A percentile compares a stretch with the other conserved stretches of the same genome.
Evolutionary conservation across 1,139 yeast genomes (phyloP).

Genomic region (Diutina ranongensis): DNA sequence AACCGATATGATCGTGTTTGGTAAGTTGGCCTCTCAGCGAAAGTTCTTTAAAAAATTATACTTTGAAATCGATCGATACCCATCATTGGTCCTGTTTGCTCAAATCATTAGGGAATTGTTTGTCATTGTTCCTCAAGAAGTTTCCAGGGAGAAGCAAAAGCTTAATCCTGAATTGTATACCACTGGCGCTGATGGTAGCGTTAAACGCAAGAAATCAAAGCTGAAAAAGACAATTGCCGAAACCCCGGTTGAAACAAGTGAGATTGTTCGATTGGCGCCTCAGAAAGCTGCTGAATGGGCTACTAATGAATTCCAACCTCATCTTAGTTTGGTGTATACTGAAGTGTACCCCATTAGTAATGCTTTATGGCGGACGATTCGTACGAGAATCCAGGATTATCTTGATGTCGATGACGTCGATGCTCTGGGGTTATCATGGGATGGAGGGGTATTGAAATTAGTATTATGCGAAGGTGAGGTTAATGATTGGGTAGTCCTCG

Average conservation of each 20-base stretch:
- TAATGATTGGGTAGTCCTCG: conserved; percentile 58
- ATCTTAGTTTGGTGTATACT: conserved; percentile 62
- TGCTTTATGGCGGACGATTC: conserved; percentile 56
- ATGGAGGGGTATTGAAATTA: conserved; percentile 56
- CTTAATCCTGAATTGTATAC: conserved; percentile 9
- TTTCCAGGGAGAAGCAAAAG: conserved; percentile 11
- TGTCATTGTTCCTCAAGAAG: conserved; percentile 29
- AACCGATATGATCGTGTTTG: background rate
- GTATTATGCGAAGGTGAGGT: conserved; percentile 71
- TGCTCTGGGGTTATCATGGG: conserved; percentile 41
- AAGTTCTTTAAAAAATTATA: conserved; percentile 37
- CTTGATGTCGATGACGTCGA: conserved; percentile 42
- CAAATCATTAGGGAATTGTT: conserved; percentile 60
- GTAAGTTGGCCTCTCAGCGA: conserved; percentile 3
- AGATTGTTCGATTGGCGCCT: conserved; percentile 21
- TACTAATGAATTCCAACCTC: conserved; percentile 52
- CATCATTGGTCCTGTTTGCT: conserved; percentile 55
- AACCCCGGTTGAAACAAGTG: conserved; percentile 18
- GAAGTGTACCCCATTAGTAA: conserved; percentile 56
- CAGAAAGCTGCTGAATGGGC: conserved; percentile 45
- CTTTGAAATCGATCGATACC: conserved; percentile 41
- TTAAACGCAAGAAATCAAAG: background rate
- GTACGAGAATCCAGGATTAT: conserved; percentile 59
- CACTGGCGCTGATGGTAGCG: background rate
- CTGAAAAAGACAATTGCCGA: conserved; percentile 11